Conservation (phyloP, 2,329 filamentous ascomycete genomes). For the Blastomyces emzantsi region DNA sequence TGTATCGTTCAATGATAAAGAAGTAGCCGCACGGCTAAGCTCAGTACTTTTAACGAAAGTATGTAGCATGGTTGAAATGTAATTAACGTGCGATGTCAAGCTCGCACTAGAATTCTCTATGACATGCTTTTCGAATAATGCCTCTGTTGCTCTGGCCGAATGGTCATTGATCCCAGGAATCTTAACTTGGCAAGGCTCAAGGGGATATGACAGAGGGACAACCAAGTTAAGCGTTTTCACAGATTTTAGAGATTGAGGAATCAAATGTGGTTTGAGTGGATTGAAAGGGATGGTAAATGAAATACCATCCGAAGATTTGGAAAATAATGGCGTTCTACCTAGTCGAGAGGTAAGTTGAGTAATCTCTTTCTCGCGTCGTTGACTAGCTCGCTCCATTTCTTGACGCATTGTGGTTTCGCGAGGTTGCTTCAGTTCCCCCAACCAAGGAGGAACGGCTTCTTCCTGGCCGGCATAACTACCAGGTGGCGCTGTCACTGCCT, state of each 20-base stretch:
- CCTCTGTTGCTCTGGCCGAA: conserved; percentile 56
- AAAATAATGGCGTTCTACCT: conserved; percentile 56
- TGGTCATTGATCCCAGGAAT: conserved; percentile 54
- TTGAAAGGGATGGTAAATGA: conserved; percentile 63
- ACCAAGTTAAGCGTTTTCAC: conserved; percentile 58
- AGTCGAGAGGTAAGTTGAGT: conserved; percentile 45
- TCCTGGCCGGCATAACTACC: neutral
- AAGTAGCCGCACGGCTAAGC: conserved; percentile 9
- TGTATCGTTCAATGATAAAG: conserved; percentile 7
- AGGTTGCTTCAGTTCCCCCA: neutral
- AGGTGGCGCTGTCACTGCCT: neutral
- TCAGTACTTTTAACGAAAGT: conserved; percentile 40
- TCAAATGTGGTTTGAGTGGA: conserved; percentile 50
- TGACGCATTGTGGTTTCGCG: conserved; percentile 35
- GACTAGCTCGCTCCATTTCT: conserved; percentile 47
- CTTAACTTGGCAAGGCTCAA: conserved; percentile 57
- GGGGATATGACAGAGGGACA: conserved; percentile 62
- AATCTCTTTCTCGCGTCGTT: conserved; percentile 13
- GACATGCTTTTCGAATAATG: conserved; percentile 54
- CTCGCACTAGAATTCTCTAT: conserved; percentile 50
- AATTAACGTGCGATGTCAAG: conserved; percentile 67
- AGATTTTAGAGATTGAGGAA: conserved; percentile 53
- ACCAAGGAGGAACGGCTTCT: neutral
- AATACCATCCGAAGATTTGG: conserved; percentile 59
- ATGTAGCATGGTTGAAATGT: conserved; percentile 62